Conservation (phyloP, 1,139 yeast genomes). For the Hyphopichia buzzinii region DNA sequence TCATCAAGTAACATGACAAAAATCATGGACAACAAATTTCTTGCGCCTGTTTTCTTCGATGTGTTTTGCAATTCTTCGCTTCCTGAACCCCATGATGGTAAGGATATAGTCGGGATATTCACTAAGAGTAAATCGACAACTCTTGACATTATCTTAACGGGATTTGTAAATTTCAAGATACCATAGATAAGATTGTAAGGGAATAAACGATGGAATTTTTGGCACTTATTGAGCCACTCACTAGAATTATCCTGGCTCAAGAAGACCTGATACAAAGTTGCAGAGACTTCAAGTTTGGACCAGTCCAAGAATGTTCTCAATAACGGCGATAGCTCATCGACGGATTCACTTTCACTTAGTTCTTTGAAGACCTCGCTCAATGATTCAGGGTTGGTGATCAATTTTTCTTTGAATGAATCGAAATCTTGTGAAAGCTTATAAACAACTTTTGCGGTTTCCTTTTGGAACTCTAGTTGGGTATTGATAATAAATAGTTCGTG, state of each 20-base stretch:
- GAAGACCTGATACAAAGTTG: slow-evolving; percentile 76
- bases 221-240: slow-evolving; percentile 67
- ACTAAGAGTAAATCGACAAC: slow-evolving; percentile 77
- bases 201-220: slow-evolving; percentile 66
- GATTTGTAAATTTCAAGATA: slow-evolving; percentile 77
- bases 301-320: slow-evolving; percentile 72
- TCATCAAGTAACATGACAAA: slow-evolving; percentile 75
- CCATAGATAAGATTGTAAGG: slow-evolving; percentile 78
- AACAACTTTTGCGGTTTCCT: slow-evolving; percentile 51
- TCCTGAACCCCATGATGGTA: slow-evolving; percentile 19
- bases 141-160: slow-evolving; percentile 76
- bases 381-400: slow-evolving; percentile 48
- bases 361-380: slow-evolving; percentile 58
- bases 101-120: slow-evolving; percentile 50
- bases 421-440: slow-evolving; percentile 48
- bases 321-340: slow-evolving; percentile 66
- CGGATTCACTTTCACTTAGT: slow-evolving; percentile 50
- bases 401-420: slow-evolving; percentile 52
- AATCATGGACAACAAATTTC: slow-evolving; percentile 64
- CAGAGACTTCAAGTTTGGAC: slow-evolving; percentile 79
- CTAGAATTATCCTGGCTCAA: slow-evolving; percentile 77
- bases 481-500: slow-evolving; percentile 59
- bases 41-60: slow-evolving; percentile 47
- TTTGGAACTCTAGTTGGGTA: slow-evolving; percentile 74
- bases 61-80: slow-evolving; percentile 10